Base-by-base conservation (phyloP, 345 rosid genomes). In the Fremontodendron californicum region DNA sequence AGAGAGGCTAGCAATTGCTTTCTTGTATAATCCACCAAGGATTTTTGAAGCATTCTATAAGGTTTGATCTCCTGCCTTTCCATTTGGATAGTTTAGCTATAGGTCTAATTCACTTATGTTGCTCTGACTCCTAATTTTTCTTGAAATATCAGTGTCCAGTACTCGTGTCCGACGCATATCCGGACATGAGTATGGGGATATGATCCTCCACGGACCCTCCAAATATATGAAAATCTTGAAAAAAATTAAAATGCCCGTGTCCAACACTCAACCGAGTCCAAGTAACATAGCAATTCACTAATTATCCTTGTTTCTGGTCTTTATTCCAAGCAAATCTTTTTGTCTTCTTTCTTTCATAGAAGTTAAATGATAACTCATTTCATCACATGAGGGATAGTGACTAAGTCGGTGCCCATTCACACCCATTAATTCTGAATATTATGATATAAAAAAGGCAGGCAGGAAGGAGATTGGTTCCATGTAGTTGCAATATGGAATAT, bases 11-110 rank as follows among this genome's bases (percentile, higher is more conserved):
- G 95, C 93, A 6, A 67, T 89, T 6, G 83, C 92, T 13, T 90
- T 96, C 85, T 82, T 96, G 39, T 96, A 91, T 76, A 92, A 93
- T 64, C 99, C 99, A 1, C 98, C 99, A 5, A 87, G 90, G 75
- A 77, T 93, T 82, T 92, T 96, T 35, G 94, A 96, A 85, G 88
- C 93, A 35, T 92, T 90, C 72, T 96, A 90, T 85, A 93, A 80
- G 98, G 99, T 93, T 82, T 75, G 84, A 29, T 9, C 74, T 78
- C 71, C 70, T 39, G 55, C 73, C 75, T 67, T 43, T 49, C 13
- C 27, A 31, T 49, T 71, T 71, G 42, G 39, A 29, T 61, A 13
- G 25, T 37, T 66, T 29, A 27, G 9, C 39, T 61, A 13, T 29
- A 29, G 8, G 9, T 61, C 65, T n/a, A n/a, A n/a, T n/a, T n/a